phyloP scores from a whole-genome alignment of 768 basidiomycete genomes.

The Auriscalpium orientale region DNA sequence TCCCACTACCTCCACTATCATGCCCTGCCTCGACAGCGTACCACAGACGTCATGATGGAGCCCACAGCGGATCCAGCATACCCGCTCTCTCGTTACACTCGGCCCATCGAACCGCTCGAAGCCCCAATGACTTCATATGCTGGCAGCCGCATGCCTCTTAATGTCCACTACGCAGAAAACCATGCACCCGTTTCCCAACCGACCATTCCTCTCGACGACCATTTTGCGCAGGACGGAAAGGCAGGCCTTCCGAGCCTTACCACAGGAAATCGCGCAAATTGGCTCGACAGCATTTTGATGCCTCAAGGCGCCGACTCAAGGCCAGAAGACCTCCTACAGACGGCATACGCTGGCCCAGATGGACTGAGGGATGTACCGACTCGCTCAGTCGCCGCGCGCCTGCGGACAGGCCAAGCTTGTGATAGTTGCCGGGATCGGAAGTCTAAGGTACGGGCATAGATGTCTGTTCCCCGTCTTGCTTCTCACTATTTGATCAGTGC shows the following conservation, averaged over 20 bases:
- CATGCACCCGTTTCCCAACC: too few species aligned
- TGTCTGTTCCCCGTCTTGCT: neutral
- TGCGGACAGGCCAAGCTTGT: slow-evolving; percentile 1
- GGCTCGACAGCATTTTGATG: neutral
- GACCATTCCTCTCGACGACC: too few species aligned
- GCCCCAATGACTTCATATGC: too few species aligned
- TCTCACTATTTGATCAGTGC: slow-evolving; percentile 29
- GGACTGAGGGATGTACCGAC: neutral
- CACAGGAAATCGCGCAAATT: neutral
- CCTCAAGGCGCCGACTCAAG: neutral
- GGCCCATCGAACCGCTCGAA: too few species aligned
- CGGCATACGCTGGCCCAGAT: neutral
- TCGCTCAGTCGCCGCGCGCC: neutral
- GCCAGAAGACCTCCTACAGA: neutral
- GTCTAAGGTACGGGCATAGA: slow-evolving; percentile 37
- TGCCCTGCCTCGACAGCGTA: too few species aligned
- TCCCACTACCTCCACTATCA: too few species aligned
- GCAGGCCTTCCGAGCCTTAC: neutral
- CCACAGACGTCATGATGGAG: too few species aligned
- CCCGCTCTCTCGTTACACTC: too few species aligned
- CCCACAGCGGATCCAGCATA: too few species aligned
- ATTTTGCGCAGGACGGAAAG: neutral
- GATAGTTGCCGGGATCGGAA: slow-evolving; percentile 32
- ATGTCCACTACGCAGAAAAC: too few species aligned
- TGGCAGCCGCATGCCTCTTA: too few species aligned